phyloP scores from a whole-genome alignment of 106 monocot genomes.

The Posidonia australis region DNA sequence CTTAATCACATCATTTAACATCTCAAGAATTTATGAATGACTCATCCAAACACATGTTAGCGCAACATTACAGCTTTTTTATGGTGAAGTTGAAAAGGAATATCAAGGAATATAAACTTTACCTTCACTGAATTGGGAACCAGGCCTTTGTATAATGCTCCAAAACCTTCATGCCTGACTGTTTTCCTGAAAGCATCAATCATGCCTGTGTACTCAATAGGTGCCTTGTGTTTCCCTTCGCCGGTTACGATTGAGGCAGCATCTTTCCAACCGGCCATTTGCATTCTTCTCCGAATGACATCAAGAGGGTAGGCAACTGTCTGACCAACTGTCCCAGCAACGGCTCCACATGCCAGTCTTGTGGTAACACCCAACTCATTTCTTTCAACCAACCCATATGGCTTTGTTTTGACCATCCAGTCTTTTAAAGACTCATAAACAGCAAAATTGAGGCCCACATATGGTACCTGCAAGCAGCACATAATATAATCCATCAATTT shows the following conservation, averaged over 20 bases:
- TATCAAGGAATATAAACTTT: neutral
- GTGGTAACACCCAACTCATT: constrained; percentile 46
- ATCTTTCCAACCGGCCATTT: constrained; percentile 89
- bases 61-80: neutral
- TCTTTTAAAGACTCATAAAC: constrained; percentile 89
- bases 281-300: constrained; percentile 83
- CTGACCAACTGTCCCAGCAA: constrained; percentile 71
- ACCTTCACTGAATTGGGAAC: constrained; percentile 91
- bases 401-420: constrained; percentile 48
- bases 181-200: constrained; percentile 83
- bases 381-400: constrained; percentile 44
- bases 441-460: constrained; percentile 78
- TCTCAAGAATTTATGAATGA: too few relatives aligned
- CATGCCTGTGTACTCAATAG: constrained; percentile 73
- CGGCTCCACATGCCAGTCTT: constrained; percentile 71
- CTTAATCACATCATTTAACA: too few relatives aligned
- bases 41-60: too few relatives aligned
- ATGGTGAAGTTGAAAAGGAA: neutral
- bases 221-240: constrained; percentile 27
- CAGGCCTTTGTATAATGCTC: constrained; percentile 82
- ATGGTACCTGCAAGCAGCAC: constrained; percentile 50
- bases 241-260: constrained; percentile 51
- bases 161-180: constrained; percentile 60
- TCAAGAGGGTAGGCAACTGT: constrained; percentile 88
- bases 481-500: neutral